Base-by-base conservation (phyloP, 441 rosid species). In the Populus hybrid region DNA sequence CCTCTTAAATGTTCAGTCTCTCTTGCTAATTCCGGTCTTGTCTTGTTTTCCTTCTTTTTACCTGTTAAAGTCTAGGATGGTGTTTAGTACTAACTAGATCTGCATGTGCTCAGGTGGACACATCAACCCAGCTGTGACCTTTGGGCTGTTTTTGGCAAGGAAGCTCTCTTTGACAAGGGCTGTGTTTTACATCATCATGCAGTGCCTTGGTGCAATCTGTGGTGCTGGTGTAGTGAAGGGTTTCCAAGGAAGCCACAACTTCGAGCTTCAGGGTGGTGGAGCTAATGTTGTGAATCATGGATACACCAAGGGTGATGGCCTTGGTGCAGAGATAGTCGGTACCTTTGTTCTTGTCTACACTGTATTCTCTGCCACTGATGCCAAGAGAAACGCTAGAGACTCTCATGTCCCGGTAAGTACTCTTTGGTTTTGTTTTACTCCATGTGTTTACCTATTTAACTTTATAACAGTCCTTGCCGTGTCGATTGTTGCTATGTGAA, bases 211-310 rank as follows among this genome's bases (percentile, higher is more conserved):
- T 28, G 30, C 30, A 28, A 92, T 94, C 69, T 94, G 97, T 71
- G 98, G 98, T 9, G 98, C 97, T 57, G 98, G 97, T 35, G 97
- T 94, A 42, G 97, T 94, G 67, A 94, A 92, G 78, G 98, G 98
- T 18, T 92, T 94, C 85, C 79, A 87, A 82, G 87, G 88, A 4
- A 14, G 74, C 16, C 23, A 7, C 35, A 34, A 4, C 4, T 91
- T 40, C 70, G 86, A 82, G 61, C 2, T 0, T 0, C 50, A 71
- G 21, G 78, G 80, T 0, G 98, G 98, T 6, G 98, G 98, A 75
- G 98, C 98, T 68, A 94, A 94, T 82, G 78, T 73, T 16, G 92
- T 93, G 9, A 24, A 38, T 24, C 69, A 6, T 5, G 95, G 94
- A 16, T 94, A 94, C 89, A 93, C 92, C 78, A 92, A 81, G 80